phyloP scores from a whole-genome alignment of 2,329 filamentous ascomycete species.

The Ascomycota sp. region DNA sequence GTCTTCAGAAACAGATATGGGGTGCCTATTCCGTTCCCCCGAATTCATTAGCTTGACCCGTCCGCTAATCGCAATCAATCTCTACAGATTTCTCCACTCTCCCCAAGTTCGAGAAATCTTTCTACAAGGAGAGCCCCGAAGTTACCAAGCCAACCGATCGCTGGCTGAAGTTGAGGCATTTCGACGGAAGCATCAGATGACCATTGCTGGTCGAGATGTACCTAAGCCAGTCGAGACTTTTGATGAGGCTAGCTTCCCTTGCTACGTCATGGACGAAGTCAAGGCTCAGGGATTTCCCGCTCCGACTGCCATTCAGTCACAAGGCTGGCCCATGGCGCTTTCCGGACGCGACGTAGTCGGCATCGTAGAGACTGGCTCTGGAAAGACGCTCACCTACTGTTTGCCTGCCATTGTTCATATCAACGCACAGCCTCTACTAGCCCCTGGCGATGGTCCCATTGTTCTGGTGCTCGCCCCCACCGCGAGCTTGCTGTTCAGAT shows the following conservation, averaged over 20 bases:
- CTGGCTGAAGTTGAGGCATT: slow-evolving; percentile 70
- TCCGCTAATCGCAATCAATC: slow-evolving; percentile 8
- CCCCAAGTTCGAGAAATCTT: slow-evolving; percentile 97
- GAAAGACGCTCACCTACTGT: slow-evolving; percentile 97
- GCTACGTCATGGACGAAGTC: slow-evolving; percentile 95
- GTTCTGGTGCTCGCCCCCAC: slow-evolving; percentile 91
- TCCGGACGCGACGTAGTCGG: slow-evolving; percentile 95
- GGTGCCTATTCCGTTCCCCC: slow-evolving; percentile 33
- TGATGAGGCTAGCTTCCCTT: slow-evolving; percentile 91
- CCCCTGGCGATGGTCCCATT: slow-evolving; percentile 88
- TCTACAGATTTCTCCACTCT: slow-evolving; percentile 48
- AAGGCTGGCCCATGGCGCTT: slow-evolving; percentile 97
- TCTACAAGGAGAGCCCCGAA: slow-evolving; percentile 86
- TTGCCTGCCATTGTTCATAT: slow-evolving; percentile 97
- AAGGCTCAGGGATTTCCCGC: slow-evolving; percentile 92
- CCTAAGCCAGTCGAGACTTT: slow-evolving; percentile 93
- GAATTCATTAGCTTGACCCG: not conserved
- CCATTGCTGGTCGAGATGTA: slow-evolving; percentile 58
- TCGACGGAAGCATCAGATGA: slow-evolving; percentile 68
- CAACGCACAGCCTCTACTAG: slow-evolving; percentile 92
- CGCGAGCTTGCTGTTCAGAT: slow-evolving; percentile 95
- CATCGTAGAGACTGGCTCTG: slow-evolving; percentile 97
- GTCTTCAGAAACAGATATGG: slow-evolving; percentile 76
- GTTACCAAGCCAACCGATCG: slow-evolving; percentile 58
- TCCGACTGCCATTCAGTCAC: slow-evolving; percentile 90